These are phyloP conservation scores for Mucor lusitanicus DNA, from an alignment of 371 early-diverging fungal genomes.

Conservation along the genomic window DNA sequence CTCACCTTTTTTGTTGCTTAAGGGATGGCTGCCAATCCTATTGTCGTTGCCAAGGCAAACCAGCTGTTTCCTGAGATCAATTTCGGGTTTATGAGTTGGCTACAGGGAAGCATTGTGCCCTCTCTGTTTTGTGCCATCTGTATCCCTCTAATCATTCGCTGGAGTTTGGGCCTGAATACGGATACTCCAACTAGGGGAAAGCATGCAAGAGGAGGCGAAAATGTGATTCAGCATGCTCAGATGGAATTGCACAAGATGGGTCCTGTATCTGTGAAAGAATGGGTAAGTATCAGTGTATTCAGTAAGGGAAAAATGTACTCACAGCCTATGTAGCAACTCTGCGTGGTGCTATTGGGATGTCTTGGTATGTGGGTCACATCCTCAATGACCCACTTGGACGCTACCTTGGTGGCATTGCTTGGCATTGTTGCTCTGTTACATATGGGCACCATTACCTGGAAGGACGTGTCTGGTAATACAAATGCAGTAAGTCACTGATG, in stretches of 20 bases:
- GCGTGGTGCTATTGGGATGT: conserved; percentile 55
- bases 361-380: conserved; percentile 75
- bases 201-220: conserved; percentile 18
- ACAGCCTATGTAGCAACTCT: conserved; percentile 42
- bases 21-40: conserved; percentile 76
- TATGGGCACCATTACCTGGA: conserved; percentile 68
- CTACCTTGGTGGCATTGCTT: conserved; percentile 69
- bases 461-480: conserved; percentile 67
- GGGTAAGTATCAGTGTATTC: conserved; percentile 3
- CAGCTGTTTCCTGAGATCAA: conserved; percentile 53
- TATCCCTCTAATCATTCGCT: conserved; percentile 42
- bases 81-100: conserved; percentile 63
- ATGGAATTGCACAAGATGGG: conserved; percentile 28
- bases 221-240: conserved; percentile 23
- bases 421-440: conserved; percentile 61
- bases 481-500: conserved; percentile 51
- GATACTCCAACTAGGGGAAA: conserved; percentile 21
- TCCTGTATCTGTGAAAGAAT: conserved; percentile 22
- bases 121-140: conserved; percentile 35
- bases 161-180: conserved; percentile 29
- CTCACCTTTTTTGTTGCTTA: background rate
- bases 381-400: conserved; percentile 58
- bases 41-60: conserved; percentile 54
- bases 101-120: conserved; percentile 59
- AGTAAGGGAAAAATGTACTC: background rate